Conservation (phyloP, 2,329 filamentous ascomycete genomes). For the Phialophora tarda region DNA sequence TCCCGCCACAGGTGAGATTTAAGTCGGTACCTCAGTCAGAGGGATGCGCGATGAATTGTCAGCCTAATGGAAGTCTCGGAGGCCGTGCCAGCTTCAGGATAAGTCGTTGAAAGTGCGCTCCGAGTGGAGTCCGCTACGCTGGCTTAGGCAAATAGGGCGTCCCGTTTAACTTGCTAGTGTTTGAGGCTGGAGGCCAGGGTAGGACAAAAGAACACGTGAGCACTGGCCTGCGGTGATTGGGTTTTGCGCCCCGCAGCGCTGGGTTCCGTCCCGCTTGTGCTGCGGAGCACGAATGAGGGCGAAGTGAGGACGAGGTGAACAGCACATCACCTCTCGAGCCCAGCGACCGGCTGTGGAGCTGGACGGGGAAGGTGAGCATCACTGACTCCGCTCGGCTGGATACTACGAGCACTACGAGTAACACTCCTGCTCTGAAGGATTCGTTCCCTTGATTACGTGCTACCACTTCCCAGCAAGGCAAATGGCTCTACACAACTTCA, state of each 20-base stretch:
- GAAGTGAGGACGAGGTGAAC: not conserved
- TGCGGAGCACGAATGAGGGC: not conserved
- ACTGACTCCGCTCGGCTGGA: not conserved
- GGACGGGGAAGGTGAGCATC: too few relatives aligned
- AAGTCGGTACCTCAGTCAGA: not conserved
- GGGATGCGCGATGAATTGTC: constrained; percentile 11
- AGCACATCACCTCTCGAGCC: not conserved
- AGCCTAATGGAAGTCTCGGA: constrained; percentile 14
- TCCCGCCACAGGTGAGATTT: constrained; percentile 5
- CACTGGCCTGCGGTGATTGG: not conserved
- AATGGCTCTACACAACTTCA: not conserved
- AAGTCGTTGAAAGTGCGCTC: not conserved
- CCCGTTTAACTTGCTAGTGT: not conserved
- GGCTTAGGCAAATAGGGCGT: not conserved
- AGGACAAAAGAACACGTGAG: constrained; percentile 12
- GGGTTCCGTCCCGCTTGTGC: not conserved
- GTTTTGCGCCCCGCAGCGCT: not conserved
- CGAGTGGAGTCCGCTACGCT: not conserved
- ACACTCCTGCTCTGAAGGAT: not conserved
- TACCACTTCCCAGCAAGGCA: too few relatives aligned
- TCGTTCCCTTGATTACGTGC: not conserved
- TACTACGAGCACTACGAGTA: not conserved
- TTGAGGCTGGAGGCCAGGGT: not conserved
- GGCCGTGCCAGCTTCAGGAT: not conserved
- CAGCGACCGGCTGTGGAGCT: too few relatives aligned